Evolutionary conservation across 139 green algal species (phyloP).

Genomic region (Ettlia oleoabundans): DNA sequence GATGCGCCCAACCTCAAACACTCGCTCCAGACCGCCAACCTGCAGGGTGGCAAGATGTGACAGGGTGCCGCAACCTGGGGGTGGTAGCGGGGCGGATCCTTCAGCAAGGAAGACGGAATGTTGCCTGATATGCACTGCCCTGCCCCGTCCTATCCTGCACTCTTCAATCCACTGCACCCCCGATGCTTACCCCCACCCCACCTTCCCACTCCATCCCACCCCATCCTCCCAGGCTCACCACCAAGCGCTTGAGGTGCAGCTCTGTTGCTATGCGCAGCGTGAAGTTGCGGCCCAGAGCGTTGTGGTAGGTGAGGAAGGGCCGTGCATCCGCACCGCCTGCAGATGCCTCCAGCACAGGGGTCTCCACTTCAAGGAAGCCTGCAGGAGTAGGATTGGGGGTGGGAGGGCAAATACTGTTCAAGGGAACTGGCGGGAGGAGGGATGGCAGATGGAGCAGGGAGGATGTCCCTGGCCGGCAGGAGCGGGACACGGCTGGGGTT

Average conservation of each 20-base stretch:
- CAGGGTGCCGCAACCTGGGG: background rate
- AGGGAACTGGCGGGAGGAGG: background rate
- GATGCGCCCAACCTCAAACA: slow-evolving; percentile 97
- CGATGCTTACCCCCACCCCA: too few relatives aligned
- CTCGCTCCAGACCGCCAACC: slow-evolving; percentile 92
- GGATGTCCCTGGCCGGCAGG: too few relatives aligned
- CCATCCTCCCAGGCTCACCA: too few relatives aligned
- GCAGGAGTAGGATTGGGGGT: background rate
- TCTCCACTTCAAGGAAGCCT: slow-evolving; percentile 81
- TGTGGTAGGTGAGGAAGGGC: slow-evolving; percentile 98
- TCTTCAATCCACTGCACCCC: too few relatives aligned
- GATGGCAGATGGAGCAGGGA: background rate
- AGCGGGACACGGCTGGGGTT: too few relatives aligned
- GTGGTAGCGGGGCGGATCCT: background rate
- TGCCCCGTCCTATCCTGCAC: too few relatives aligned
- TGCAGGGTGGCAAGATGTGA: background rate
- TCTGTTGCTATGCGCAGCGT: slow-evolving; percentile 98
- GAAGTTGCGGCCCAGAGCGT: slow-evolving; percentile 84
- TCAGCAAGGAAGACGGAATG: background rate
- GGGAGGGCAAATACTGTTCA: background rate
- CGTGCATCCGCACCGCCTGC: slow-evolving; percentile 95
- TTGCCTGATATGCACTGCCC: too few relatives aligned
- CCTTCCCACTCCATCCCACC: too few relatives aligned
- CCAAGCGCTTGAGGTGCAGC: slow-evolving; percentile 96
- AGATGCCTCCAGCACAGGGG: slow-evolving; percentile 82